Percentiles rank a stretch among this genome's conserved stretches.
These are phyloP conservation scores for Petunia secreta DNA, from an alignment of 257 asterid genomes.

Conservation along the genomic window DNA sequence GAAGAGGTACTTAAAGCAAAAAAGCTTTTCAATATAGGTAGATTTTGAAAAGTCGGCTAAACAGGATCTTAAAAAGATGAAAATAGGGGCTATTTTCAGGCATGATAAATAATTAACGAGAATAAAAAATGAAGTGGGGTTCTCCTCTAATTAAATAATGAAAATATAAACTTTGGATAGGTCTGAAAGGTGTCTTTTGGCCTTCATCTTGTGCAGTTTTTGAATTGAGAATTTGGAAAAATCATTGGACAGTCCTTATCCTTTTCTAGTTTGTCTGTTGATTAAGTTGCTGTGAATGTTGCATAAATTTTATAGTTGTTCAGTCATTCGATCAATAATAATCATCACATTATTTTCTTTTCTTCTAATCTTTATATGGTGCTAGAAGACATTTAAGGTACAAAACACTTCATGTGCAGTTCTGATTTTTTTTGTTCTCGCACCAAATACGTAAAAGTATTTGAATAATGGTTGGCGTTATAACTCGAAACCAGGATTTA, in stretches of 20 bases:
- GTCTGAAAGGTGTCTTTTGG: not conserved
- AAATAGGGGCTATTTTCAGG: not conserved
- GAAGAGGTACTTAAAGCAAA: no score
- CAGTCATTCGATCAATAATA: no score
- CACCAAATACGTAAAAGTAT: not conserved
- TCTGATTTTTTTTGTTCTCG: not conserved
- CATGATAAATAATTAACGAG: not conserved
- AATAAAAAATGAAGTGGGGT: not conserved
- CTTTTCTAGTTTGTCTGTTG: no score
- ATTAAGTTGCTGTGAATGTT: no score
- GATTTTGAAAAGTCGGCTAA: no score
- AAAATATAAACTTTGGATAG: not conserved
- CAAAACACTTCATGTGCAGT: not conserved
- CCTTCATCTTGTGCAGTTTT: not conserved
- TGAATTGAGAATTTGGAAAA: not conserved
- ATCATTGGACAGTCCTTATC: not conserved
- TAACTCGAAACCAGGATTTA: not conserved
- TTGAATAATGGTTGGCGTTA: not conserved
- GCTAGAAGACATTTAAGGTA: not conserved
- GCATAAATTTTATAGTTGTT: no score
- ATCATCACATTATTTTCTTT: no score
- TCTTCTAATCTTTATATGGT: no score
- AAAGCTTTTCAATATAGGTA: no score
- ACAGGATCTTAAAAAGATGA: slow-evolving; percentile 8
- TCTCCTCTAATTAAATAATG: not conserved